A percentile compares a stretch with the other conserved stretches of the same genome.
phyloP scores from a whole-genome alignment of 2,329 filamentous ascomycete genomes.

The Colletotrichum endophyticum region DNA sequence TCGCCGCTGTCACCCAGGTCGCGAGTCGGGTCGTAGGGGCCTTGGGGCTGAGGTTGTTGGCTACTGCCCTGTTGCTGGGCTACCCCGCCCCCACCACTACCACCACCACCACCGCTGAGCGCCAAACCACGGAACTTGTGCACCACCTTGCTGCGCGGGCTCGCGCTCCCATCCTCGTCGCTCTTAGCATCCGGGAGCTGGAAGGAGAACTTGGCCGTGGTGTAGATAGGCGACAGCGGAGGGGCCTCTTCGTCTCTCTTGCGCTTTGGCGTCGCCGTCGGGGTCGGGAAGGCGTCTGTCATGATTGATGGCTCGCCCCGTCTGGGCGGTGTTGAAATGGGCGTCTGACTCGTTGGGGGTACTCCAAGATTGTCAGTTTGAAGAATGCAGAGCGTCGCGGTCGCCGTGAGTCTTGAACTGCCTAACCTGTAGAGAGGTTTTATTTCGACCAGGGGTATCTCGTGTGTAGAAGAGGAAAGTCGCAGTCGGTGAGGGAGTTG shows the following conservation, averaged over 20 bases:
- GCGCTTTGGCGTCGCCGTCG: conserved; percentile 46
- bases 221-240: conserved; percentile 32
- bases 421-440: fast-evolving
- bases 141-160: conserved; percentile 57
- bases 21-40: conserved; percentile 2
- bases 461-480: neutral
- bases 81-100: conserved; percentile 48
- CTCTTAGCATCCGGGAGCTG: conserved; percentile 35
- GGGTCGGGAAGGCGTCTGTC: conserved; percentile 16
- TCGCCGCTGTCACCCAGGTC: conserved; percentile 26
- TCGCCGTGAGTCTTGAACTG: neutral
- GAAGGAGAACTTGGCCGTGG: conserved; percentile 48
- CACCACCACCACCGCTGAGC: conserved; percentile 42
- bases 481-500: neutral
- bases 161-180: conserved; percentile 52
- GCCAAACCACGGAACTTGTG: conserved; percentile 57
- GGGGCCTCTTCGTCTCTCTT: conserved; percentile 44
- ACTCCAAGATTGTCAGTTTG: neutral
- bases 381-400: neutral
- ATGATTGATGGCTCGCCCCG: neutral
- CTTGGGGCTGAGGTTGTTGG: conserved; percentile 7
- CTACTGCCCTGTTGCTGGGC: conserved; percentile 23
- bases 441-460: neutral
- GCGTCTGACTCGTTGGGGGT: neutral
- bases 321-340: conserved; percentile 10